A percentile compares a stretch with the other conserved stretches of the same genome.
Conservation (phyloP, 2,329 filamentous ascomycete genomes). For the Neurospora sp. region DNA sequence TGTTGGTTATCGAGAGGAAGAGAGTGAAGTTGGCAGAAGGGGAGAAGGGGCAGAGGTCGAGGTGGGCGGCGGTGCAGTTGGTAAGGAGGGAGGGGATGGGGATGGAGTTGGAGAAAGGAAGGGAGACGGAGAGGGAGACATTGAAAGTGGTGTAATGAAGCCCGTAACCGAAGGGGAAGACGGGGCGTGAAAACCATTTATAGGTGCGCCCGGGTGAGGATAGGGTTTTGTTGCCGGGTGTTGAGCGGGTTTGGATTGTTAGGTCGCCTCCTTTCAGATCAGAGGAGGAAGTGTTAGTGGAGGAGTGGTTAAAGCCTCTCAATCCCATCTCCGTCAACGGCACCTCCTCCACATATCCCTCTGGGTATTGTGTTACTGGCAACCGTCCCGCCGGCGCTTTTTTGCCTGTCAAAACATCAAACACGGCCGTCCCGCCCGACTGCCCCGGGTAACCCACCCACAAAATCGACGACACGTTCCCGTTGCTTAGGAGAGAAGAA, state of each 20-base stretch:
- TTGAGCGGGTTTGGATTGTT: conserved; percentile 3
- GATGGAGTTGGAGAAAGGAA: neutral
- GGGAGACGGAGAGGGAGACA: conserved; percentile 13
- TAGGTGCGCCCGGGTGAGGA: conserved; percentile 44
- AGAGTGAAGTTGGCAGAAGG: conserved; percentile 14
- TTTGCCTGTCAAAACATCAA: conserved; percentile 43
- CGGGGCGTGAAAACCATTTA: conserved; percentile 40
- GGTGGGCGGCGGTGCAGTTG: conserved; percentile 18
- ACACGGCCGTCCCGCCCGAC: conserved; percentile 44
- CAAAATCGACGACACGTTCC: conserved; percentile 39
- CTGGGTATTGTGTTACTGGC: conserved; percentile 47
- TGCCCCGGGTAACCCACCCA: conserved; percentile 54
- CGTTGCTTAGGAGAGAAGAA: conserved; percentile 35
- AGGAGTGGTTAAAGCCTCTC: conserved; percentile 21
- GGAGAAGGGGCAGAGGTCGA: conserved; percentile 33
- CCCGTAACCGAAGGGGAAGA: conserved; percentile 45
- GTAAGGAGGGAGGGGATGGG: neutral
- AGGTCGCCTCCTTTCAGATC: neutral
- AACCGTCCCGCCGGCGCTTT: conserved; percentile 43
- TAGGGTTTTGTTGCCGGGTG: conserved; percentile 14
- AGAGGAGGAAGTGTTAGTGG: neutral
- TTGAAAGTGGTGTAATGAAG: conserved; percentile 49
- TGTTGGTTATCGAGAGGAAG: conserved; percentile 36
- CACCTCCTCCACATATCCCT: conserved; percentile 37
- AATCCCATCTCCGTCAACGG: conserved; percentile 49